Evolutionary conservation across 225 moss, liverwort and hornwort species (phyloP).

Genomic region (Pseudisothecium myosuroides): DNA sequence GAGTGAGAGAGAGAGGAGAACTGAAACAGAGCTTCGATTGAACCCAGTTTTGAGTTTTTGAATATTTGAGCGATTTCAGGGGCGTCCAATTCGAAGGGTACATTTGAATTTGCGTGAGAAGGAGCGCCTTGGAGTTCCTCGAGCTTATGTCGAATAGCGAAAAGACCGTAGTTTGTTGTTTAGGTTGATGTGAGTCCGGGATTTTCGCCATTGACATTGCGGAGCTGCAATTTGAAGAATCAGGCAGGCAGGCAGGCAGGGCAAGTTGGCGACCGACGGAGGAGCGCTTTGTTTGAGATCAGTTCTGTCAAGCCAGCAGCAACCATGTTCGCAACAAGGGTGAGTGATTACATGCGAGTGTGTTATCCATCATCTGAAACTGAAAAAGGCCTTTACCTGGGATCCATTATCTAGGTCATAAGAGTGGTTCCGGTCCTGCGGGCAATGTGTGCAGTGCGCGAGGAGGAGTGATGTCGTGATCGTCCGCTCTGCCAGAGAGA

Average conservation of each 20-base stretch:
- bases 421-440: not conserved
- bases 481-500: not conserved
- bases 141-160: not conserved
- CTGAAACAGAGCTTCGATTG: not conserved
- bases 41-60: not conserved
- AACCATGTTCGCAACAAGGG: slow-evolving; percentile 58
- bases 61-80: not conserved
- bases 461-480: not conserved
- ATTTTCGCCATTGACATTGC: not conserved
- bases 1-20: not conserved
- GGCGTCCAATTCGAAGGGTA: not conserved
- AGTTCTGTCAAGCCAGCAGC: slow-evolving; percentile 1
- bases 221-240: not conserved
- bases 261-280: slow-evolving; percentile 9
- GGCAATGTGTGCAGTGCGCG: slow-evolving; percentile 6
- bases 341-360: not conserved
- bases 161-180: not conserved
- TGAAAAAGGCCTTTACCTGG: not conserved
- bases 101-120: not conserved
- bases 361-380: not conserved
- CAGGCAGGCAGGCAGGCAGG: not conserved
- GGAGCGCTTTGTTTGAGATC: not conserved
- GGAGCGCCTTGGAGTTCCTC: too few relatives aligned
- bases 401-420: not conserved
- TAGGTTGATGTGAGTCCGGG: not conserved